These are phyloP conservation scores for Suillus alpinus DNA, from an alignment of 768 basidiomycete species.

Conservation along the genomic window DNA sequence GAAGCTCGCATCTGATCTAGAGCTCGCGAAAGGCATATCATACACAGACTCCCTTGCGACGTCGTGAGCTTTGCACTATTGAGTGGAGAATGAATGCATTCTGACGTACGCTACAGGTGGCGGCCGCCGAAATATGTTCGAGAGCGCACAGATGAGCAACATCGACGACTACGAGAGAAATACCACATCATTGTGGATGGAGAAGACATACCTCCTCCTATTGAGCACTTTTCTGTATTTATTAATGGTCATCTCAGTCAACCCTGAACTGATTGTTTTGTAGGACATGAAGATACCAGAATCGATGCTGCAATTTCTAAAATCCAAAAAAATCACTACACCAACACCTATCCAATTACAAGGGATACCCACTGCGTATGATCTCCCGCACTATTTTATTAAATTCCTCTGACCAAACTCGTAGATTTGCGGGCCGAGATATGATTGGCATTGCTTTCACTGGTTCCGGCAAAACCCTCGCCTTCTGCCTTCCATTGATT, in stretches of 20 bases:
- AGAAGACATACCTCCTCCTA: constrained; percentile 90
- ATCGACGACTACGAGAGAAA: constrained; percentile 78
- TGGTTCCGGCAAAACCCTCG: constrained; percentile 97
- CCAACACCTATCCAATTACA: constrained; percentile 98
- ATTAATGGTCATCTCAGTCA: background rate
- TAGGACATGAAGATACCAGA: constrained; percentile 99
- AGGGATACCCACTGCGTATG: constrained; percentile 93
- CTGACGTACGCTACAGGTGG: constrained; percentile 60
- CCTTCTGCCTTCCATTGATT: constrained; percentile 95
- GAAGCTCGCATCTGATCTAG: constrained; percentile 89
- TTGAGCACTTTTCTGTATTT: constrained; percentile 78
- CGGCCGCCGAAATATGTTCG: constrained; percentile 80
- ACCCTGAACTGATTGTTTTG: constrained; percentile 8
- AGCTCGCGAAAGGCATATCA: constrained; percentile 88
- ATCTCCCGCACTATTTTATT: constrained; percentile 8
- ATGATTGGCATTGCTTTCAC: constrained; percentile 99
- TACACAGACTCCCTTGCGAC: constrained; percentile 86
- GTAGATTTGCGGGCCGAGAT: constrained; percentile 90
- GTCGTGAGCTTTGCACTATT: constrained; percentile 49
- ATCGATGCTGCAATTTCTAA: constrained; percentile 78
- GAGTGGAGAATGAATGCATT: background rate
- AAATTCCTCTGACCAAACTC: constrained; percentile 12
- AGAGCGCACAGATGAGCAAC: constrained; percentile 63
- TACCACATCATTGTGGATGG: constrained; percentile 95
- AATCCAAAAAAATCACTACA: constrained; percentile 75